These are phyloP conservation scores for Solanum hybrid DNA, from an alignment of 305 asterid genomes.

Conservation along the genomic window DNA sequence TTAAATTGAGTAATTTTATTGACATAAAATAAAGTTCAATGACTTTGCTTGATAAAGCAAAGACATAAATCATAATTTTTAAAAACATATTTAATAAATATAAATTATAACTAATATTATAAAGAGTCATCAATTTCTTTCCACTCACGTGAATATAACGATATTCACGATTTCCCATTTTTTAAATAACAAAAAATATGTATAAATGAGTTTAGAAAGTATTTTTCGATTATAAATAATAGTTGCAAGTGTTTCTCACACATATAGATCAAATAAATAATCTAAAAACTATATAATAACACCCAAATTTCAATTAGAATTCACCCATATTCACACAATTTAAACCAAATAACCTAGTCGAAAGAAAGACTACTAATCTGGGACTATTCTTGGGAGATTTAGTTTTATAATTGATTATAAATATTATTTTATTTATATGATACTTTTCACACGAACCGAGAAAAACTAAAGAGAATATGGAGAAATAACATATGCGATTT, in stretches of 20 bases:
- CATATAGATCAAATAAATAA: not conserved
- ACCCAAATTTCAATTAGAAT: not conserved
- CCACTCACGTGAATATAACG: not conserved
- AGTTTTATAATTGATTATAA: not conserved
- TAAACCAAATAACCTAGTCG: not conserved
- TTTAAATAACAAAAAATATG: not conserved
- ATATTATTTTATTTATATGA: no score
- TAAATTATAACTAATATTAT: not conserved
- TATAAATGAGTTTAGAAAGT: not conserved
- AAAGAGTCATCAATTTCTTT: not conserved
- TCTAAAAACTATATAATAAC: no score
- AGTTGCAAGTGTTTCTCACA: not conserved
- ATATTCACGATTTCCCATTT: not conserved
- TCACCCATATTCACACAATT: not conserved
- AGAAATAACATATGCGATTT: not conserved
- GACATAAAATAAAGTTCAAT: not conserved
- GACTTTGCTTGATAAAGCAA: not conserved
- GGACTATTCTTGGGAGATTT: not conserved
- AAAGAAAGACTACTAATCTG: not conserved
- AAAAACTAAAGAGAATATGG: not conserved
- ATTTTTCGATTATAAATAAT: not conserved
- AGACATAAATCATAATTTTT: not conserved
- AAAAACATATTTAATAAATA: no score
- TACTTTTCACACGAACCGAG: not conserved
- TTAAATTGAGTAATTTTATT: not conserved